Percentiles rank a stretch among this genome's conserved stretches.
Conservation (phyloP, 305 asterid genomes). For the Fraxinus baroniana region DNA sequence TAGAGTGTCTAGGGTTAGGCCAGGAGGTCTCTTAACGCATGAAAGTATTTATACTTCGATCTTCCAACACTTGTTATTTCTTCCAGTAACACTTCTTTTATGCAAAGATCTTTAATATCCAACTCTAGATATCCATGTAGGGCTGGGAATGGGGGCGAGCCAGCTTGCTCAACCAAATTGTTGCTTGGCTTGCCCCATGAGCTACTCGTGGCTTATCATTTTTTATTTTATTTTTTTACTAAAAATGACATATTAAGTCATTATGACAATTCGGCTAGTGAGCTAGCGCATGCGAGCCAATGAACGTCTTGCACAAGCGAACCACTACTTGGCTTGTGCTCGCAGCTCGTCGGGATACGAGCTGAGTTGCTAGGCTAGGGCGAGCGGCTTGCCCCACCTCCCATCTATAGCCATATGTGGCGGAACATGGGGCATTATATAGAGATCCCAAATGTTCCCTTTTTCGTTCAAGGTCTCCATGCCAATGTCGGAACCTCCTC, state of each 20-base stretch:
- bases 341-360: neutral
- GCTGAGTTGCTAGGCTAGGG: neutral
- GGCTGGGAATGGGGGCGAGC: neutral
- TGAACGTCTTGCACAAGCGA: too few species aligned
- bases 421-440: too few species aligned
- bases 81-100: neutral
- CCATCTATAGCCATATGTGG: neutral
- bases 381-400: neutral
- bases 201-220: neutral
- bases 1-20: too few species aligned
- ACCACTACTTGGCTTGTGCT: too few species aligned
- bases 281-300: neutral
- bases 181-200: neutral
- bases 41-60: neutral
- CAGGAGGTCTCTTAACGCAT: neutral
- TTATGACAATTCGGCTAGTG: neutral
- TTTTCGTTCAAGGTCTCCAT: neutral
- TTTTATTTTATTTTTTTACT: too few species aligned
- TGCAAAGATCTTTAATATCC: neutral
- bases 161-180: neutral
- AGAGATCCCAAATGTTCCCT: neutral
- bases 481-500: neutral
- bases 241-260: neutral
- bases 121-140: neutral
- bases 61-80: too few species aligned